Evolutionary conservation across 2,329 filamentous ascomycete genomes (phyloP).

Genomic region (Aspergillus texensis): DNA sequence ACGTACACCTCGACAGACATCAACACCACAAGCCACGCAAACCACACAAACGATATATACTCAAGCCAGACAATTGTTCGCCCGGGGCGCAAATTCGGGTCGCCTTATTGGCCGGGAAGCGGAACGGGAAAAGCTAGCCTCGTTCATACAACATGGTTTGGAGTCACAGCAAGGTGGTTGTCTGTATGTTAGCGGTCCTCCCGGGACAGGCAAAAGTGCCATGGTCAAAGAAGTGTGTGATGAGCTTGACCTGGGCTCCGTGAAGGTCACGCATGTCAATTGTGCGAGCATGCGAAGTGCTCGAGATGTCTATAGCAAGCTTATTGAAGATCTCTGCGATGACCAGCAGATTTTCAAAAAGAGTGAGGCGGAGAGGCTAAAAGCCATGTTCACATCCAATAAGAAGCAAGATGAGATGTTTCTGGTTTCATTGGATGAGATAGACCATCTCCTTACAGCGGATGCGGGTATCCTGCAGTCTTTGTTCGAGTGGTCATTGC

Average conservation of each 20-base stretch:
- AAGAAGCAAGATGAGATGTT: constrained; percentile 61
- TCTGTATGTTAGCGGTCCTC: constrained; percentile 92
- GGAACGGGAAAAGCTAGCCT: constrained; percentile 65
- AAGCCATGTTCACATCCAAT: constrained; percentile 70
- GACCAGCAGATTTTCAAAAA: constrained; percentile 65
- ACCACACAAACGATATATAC: constrained; percentile 80
- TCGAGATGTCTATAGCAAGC: constrained; percentile 78
- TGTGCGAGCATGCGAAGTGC: constrained; percentile 96
- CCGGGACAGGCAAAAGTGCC: constrained; percentile 95
- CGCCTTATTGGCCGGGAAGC: constrained; percentile 76
- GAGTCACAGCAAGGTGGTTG: constrained; percentile 70
- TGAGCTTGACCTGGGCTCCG: constrained; percentile 54
- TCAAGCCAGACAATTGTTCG: constrained; percentile 82
- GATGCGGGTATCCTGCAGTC: constrained; percentile 88
- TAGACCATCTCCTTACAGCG: constrained; percentile 87
- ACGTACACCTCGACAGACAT: constrained; percentile 74
- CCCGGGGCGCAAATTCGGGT: constrained; percentile 73
- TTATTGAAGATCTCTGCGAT: constrained; percentile 70
- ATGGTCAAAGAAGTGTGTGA: constrained; percentile 80
- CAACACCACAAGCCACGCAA: constrained; percentile 57
- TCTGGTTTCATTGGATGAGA: constrained; percentile 89
- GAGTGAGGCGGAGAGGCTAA: constrained; percentile 68
- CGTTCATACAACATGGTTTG: constrained; percentile 69
- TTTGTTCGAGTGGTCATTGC: constrained; percentile 95
- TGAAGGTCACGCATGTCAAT: constrained; percentile 82